phyloP scores from a whole-genome alignment of 2,329 filamentous ascomycete genomes.

The Cladophialophora bantiana region DNA sequence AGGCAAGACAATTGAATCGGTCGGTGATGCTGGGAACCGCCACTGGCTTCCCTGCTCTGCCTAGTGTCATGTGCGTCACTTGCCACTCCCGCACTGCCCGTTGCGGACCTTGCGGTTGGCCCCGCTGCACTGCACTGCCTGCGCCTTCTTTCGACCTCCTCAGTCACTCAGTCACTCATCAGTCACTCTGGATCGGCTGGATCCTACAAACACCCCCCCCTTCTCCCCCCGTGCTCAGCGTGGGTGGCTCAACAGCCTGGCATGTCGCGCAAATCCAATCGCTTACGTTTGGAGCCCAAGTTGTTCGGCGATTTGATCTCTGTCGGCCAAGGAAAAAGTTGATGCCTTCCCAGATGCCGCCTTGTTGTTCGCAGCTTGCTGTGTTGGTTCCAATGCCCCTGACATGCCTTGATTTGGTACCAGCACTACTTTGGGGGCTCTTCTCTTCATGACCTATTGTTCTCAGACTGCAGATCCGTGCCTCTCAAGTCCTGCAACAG shows the following conservation, averaged over 20 bases:
- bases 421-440: neutral
- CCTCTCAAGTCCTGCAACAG: neutral
- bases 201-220: too few relatives aligned
- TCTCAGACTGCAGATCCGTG: neutral
- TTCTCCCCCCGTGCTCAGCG: neutral
- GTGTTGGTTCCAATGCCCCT: neutral
- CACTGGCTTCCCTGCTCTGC: neutral
- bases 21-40: neutral
- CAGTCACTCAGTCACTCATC: too few relatives aligned
- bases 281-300: neutral
- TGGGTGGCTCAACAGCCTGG: neutral
- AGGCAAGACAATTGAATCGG: too few relatives aligned
- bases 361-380: neutral
- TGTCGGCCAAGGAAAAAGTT: neutral
- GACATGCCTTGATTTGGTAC: neutral
- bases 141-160: neutral
- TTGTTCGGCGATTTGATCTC: neutral
- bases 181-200: too few relatives aligned
- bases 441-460: neutral
- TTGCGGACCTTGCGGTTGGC: too few relatives aligned
- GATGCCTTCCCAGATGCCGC: neutral
- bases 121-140: neutral
- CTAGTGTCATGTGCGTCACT: slow-evolving; percentile 1
- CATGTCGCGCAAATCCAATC: neutral
- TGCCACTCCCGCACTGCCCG: neutral